Evolutionary conservation across 1,284 basidiomycete genomes (phyloP), one percentile per base, ranked within the genome.

Genomic region (Bjerkandera adusta): DNA sequence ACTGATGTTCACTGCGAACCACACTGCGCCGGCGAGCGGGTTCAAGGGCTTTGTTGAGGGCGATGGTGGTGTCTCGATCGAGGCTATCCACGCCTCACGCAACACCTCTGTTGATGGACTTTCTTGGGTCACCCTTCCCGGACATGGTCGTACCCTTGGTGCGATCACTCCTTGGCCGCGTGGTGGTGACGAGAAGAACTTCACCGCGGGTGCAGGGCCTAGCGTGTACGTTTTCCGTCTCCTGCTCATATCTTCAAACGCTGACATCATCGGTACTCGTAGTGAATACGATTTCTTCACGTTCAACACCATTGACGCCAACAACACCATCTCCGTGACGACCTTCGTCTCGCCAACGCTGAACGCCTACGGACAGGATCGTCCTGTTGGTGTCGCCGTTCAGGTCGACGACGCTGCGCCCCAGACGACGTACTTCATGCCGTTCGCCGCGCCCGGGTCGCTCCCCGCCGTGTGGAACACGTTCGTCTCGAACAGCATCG

Each of bases 231-330:
- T 51, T 3, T 13, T 16, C 6, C 15, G 8, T 35, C 26, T 22
- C 4, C 8, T 15, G 13, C 6, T 13, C 21, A 25, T 5, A 5
- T 29, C 12, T 30, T 24, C 1, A 22, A 11, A 24, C 25, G 12
- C 39, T 33, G 7, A 18, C 37, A 5, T 26, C 4, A 39, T n/a
- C 30, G 7, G 7, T 5, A 3, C 25, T 16, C 15, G 8, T 21
- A 79, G 76, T 21, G 75, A 79, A 63, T 86, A 86, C 60, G 81
- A 85, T 60, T 85, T 87, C 62, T 80, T 69, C 63, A 78, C 70
- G 36, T 81, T 82, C 67, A 73, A 78, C 61, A 69, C 67, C 10
- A 57, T 61, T 20, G 63, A 62, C 21, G 74, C 75, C 11, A 60
- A 57, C 32, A 64, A 76, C 16, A 78, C 71, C 30, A 59, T 72